Base-by-base conservation (phyloP, 1,284 basidiomycete genomes). In the Ustilago loliicola region DNA sequence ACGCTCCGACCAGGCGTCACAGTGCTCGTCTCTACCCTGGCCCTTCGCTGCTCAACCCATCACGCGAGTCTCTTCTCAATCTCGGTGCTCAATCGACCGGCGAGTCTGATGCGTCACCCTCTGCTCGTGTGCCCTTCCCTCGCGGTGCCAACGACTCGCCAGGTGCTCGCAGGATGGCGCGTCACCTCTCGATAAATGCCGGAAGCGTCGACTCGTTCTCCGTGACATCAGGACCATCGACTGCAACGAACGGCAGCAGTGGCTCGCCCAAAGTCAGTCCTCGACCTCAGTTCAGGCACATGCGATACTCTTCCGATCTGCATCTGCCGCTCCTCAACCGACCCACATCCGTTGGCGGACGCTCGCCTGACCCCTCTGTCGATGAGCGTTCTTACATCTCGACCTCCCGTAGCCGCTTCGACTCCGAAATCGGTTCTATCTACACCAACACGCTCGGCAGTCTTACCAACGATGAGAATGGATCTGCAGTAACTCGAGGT, bases 231-330 rank as follows among this genome's bases (percentile, higher is more conserved):
- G 47, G 65, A 13, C 29, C 74, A 30, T 74, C 77, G 10, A 61
- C 61, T 3, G 50, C 48, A 1, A 66, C 57, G 23, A 68, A 51
- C n/a, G 61, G 38, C 36, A 66, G 59, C 53, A 63, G 59, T 45
- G 65, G 45, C 59, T 79, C 79, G 15, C 76, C 79, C 21, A 75
- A 66, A 42, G 19, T 66, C 48, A 51, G 51, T 23, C 34, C 71
- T 10, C 66, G 78, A 15, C 78, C 80, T 0, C 58, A 72, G 2
- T 79, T 72, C 62, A 64, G 79, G 29, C 80, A 82, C 63, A 65
- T 76, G 57, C 79, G 82, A 19, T 83, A 82, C 71, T 81, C 82
- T 7, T 83, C 82, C 3, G 82, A 83, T 15, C 50, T 82, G 17
- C 82, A 82, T 32, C 59, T 82, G 4, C 74, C 78, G 2, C 53